A percentile compares a stretch with the other conserved stretches of the same genome.
These are phyloP conservation scores for Verticillium albo-atrum DNA, from an alignment of 2,329 filamentous ascomycete genomes.

Conservation along the genomic window DNA sequence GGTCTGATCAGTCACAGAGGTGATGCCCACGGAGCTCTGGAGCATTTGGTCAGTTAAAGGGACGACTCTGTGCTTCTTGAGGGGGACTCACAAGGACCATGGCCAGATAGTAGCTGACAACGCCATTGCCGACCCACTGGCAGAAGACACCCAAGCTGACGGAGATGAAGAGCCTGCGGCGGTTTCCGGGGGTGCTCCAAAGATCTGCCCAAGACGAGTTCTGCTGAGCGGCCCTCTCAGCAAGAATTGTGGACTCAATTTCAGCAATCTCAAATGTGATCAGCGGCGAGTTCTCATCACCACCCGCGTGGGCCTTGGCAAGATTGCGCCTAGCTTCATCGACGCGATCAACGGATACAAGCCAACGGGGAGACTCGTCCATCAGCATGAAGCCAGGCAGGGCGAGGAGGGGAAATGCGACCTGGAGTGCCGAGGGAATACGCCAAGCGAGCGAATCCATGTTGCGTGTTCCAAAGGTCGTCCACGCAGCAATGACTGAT, in stretches of 20 bases:
- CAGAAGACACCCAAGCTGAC: constrained; percentile 54
- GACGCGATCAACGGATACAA: constrained; percentile 29
- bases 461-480: constrained; percentile 43
- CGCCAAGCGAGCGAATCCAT: constrained; percentile 50
- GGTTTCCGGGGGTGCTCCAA: constrained; percentile 51
- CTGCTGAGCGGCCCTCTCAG: constrained; percentile 43
- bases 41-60: too few species aligned
- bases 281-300: constrained; percentile 33
- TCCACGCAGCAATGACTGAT: constrained; percentile 39
- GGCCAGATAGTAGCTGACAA: constrained; percentile 54
- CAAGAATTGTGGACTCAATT: constrained; percentile 52
- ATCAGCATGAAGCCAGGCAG: constrained; percentile 46
- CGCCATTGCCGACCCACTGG: constrained; percentile 56
- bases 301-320: constrained; percentile 25
- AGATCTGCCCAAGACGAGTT: constrained; percentile 49
- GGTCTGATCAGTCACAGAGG: constrained; percentile 44
- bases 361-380: constrained; percentile 37
- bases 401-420: constrained; percentile 41
- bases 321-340: constrained; percentile 29
- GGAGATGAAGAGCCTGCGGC: constrained; percentile 47
- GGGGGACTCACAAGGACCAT: constrained; percentile 20
- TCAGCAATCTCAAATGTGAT: constrained; percentile 57
- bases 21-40: constrained; percentile 35
- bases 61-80: too few species aligned
- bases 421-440: constrained; percentile 43